These are phyloP conservation scores for Eremothecium coryli DNA, from an alignment of 1,139 yeast species.

Conservation along the genomic window DNA sequence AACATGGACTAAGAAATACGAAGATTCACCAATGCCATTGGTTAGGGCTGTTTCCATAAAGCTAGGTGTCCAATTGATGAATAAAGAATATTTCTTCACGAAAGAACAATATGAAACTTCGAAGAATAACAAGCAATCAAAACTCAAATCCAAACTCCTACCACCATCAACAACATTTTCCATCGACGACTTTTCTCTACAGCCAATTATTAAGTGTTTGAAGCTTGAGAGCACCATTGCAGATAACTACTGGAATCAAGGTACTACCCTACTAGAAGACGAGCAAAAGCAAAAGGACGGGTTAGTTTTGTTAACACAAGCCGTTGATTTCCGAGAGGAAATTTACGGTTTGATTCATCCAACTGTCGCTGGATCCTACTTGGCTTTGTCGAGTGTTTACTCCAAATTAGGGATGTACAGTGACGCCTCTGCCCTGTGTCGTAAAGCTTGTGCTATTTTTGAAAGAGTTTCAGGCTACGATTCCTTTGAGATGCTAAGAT, in stretches of 20 bases:
- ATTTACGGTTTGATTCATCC: constrained; percentile 75
- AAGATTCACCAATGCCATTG: constrained; percentile 37
- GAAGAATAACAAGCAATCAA: constrained; percentile 35
- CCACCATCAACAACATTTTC: constrained; percentile 36
- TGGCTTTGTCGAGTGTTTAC: constrained; percentile 56
- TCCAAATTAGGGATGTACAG: constrained; percentile 48
- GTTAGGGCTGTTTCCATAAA: constrained; percentile 67
- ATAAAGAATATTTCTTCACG: constrained; percentile 35
- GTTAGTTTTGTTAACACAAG: constrained; percentile 53
- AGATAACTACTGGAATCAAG: constrained; percentile 72
- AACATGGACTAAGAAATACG: constrained; percentile 36
- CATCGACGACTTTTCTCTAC: constrained; percentile 58
- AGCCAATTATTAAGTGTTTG: constrained; percentile 68
- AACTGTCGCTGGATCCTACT: constrained; percentile 65
- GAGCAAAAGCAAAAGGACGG: constrained; percentile 38
- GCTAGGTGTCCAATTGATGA: constrained; percentile 80
- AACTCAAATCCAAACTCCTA: constrained; percentile 27
- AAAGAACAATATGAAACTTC: constrained; percentile 37
- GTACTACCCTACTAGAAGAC: constrained; percentile 40
- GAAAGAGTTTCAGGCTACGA: constrained; percentile 82
- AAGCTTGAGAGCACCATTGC: constrained; percentile 57
- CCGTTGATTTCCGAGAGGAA: constrained; percentile 69
- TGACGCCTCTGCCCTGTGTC: constrained; percentile 59
- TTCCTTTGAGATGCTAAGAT: constrained; percentile 63
- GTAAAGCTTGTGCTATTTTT: constrained; percentile 61